Evolutionary conservation across 768 basidiomycete genomes (phyloP).

Genomic region (Tubosaeta sp.): DNA sequence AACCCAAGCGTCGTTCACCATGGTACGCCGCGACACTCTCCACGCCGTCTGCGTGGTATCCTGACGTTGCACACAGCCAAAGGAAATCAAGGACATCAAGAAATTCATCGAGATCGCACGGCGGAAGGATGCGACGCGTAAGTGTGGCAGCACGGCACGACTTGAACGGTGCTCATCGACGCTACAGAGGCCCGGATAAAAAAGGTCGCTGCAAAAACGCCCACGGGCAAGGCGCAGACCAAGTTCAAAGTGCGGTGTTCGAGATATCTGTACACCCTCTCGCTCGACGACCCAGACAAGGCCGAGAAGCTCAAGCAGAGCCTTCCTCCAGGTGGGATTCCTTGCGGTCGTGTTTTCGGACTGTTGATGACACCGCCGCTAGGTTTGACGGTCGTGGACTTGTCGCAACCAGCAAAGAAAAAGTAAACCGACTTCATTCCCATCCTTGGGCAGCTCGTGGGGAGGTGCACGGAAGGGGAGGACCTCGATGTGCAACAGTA

Average conservation of each 20-base stretch:
- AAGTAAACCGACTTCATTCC: conserved; percentile 44
- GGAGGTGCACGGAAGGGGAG: conserved; percentile 1
- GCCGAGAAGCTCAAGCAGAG: conserved; percentile 96
- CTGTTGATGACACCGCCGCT: background rate
- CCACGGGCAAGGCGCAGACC: conserved; percentile 74
- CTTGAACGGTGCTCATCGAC: conserved; percentile 1
- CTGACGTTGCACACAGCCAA: conserved; percentile 56
- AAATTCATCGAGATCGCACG: conserved; percentile 95
- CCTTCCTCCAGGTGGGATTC: conserved; percentile 82
- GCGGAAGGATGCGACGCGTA: conserved; percentile 95
- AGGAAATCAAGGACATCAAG: conserved; percentile 98
- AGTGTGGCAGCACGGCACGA: conserved; percentile 34
- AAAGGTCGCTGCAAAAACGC: conserved; percentile 70
- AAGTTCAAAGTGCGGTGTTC: conserved; percentile 99
- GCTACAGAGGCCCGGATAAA: conserved; percentile 94
- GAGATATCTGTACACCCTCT: conserved; percentile 95
- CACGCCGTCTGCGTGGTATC: background rate
- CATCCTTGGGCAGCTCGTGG: background rate
- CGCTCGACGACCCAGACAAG: conserved; percentile 94
- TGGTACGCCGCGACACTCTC: conserved; percentile 20
- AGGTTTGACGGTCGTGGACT: conserved; percentile 73
- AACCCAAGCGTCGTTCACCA: conserved; percentile 16
- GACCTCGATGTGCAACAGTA: conserved; percentile 4
- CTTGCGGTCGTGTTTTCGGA: background rate
- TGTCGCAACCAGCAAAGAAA: conserved; percentile 60